Evolutionary conservation across 306 rosid genomes (phyloP).

Genomic region (Rubus idaeus): DNA sequence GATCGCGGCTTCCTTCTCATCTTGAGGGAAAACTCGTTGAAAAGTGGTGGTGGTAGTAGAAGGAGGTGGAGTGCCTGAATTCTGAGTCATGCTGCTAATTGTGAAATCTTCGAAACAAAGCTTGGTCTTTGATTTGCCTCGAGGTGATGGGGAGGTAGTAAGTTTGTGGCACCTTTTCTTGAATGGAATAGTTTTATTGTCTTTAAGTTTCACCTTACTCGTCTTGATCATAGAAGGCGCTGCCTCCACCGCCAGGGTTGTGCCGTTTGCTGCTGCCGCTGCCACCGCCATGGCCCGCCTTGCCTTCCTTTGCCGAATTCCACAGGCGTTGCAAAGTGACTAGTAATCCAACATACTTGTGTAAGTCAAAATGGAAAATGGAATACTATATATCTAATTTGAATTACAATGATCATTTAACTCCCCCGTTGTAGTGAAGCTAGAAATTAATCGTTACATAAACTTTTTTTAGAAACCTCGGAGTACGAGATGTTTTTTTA

Average conservation of each 20-base stretch:
- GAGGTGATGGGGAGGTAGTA: slow-evolving; percentile 11
- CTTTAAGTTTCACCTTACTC: slow-evolving; percentile 33
- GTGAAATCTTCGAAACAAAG: slow-evolving; percentile 63
- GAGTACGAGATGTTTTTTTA: not conserved
- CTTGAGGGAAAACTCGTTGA: slow-evolving; percentile 87
- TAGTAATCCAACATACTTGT: slow-evolving; percentile 24
- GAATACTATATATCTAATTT: not conserved
- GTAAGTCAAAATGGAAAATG: not conserved
- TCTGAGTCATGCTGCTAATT: slow-evolving; percentile 46
- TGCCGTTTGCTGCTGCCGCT: slow-evolving; percentile 52
- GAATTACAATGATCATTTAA: not conserved
- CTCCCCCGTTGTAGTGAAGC: not conserved
- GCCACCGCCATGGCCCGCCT: slow-evolving; percentile 81
- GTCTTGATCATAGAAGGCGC: slow-evolving; percentile 29
- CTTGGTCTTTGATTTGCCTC: slow-evolving; percentile 36
- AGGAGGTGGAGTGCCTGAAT: not conserved
- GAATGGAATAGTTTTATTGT: slow-evolving; percentile 36
- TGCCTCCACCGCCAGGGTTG: slow-evolving; percentile 25
- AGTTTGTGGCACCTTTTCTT: slow-evolving; percentile 46
- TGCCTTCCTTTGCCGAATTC: slow-evolving; percentile 93
- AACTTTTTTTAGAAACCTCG: not conserved
- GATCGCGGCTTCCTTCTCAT: slow-evolving; percentile 94
- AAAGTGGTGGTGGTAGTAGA: slow-evolving; percentile 25
- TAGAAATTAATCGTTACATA: not conserved
- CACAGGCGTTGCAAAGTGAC: slow-evolving; percentile 97